These are phyloP conservation scores for Pascua sp. DNA, from an alignment of 1,284 basidiomycete genomes.

Conservation along the genomic window DNA sequence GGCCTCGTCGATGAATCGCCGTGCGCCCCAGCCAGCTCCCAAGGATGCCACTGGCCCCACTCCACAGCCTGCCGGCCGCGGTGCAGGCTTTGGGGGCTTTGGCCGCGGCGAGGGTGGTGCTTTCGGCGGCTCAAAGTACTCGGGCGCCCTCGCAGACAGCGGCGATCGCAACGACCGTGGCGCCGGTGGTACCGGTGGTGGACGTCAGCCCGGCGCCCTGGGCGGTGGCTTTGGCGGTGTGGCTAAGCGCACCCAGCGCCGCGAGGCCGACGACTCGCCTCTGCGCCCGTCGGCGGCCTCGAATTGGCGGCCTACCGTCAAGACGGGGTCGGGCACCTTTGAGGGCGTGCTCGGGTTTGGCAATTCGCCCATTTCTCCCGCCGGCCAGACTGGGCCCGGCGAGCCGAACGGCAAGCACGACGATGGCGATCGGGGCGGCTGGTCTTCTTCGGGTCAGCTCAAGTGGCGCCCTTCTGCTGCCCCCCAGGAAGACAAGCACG, in stretches of 20 bases:
- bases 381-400: background rate
- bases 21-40: constrained; percentile 1
- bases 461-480: too few relatives aligned
- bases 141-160: constrained; percentile 26
- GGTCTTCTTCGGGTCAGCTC: too few relatives aligned
- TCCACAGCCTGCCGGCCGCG: constrained; percentile 17
- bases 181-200: background rate
- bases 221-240: constrained; percentile 47
- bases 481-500: too few relatives aligned
- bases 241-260: constrained; percentile 22
- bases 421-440: background rate
- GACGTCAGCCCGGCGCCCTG: constrained; percentile 33
- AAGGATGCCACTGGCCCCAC: constrained; percentile 9
- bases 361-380: constrained; percentile 17
- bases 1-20: constrained; percentile 7
- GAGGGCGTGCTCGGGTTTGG: constrained; percentile 49
- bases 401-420: constrained; percentile 28
- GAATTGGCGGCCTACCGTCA: constrained; percentile 40
- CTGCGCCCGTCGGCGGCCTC: constrained; percentile 22
- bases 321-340: constrained; percentile 42
- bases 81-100: constrained; percentile 38
- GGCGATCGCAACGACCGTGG: background rate
- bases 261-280: constrained; percentile 4
- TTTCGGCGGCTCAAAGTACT: constrained; percentile 36
- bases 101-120: constrained; percentile 40